Evolutionary conservation across 2,329 filamentous ascomycete genomes (phyloP).

Genomic region (Ustulina deusta): DNA sequence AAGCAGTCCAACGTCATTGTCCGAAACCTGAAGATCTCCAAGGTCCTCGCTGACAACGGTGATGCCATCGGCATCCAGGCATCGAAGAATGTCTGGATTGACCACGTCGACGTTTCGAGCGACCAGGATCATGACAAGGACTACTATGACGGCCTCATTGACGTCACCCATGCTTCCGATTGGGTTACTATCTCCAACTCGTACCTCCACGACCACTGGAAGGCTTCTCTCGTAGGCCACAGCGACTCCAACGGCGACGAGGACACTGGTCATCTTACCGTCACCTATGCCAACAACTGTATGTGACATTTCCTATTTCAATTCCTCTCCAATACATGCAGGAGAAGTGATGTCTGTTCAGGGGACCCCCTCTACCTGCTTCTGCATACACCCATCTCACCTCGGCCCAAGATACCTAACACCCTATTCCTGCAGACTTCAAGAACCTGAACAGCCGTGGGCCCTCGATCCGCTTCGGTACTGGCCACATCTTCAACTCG

Average conservation of each 20-base stretch:
- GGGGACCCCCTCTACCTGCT: too few species aligned
- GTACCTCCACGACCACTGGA: conserved; percentile 62
- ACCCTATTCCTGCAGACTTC: conserved; percentile 17
- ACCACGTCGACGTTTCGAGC: conserved; percentile 74
- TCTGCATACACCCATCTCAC: neutral
- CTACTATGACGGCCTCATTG: conserved; percentile 76
- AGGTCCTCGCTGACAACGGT: conserved; percentile 66
- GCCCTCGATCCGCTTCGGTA: conserved; percentile 68
- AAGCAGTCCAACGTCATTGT: conserved; percentile 69
- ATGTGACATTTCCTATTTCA: conserved; percentile 5
- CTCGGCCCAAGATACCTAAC: conserved; percentile 1
- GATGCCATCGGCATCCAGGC: conserved; percentile 71
- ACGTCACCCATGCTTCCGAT: conserved; percentile 72
- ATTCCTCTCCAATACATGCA: neutral
- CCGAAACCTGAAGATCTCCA: conserved; percentile 70
- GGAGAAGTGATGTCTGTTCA: neutral
- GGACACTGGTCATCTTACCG: conserved; percentile 72
- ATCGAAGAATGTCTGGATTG: conserved; percentile 72
- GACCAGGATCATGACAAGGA: conserved; percentile 72
- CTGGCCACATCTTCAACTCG: conserved; percentile 61
- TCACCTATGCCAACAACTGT: conserved; percentile 78
- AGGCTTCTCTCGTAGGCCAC: conserved; percentile 61
- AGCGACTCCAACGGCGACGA: conserved; percentile 68
- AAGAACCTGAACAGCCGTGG: conserved; percentile 65
- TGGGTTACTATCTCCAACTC: conserved; percentile 65